Conservation (phyloP, 2,329 filamentous ascomycete species). For the Aaosphaeria arxii region DNA sequence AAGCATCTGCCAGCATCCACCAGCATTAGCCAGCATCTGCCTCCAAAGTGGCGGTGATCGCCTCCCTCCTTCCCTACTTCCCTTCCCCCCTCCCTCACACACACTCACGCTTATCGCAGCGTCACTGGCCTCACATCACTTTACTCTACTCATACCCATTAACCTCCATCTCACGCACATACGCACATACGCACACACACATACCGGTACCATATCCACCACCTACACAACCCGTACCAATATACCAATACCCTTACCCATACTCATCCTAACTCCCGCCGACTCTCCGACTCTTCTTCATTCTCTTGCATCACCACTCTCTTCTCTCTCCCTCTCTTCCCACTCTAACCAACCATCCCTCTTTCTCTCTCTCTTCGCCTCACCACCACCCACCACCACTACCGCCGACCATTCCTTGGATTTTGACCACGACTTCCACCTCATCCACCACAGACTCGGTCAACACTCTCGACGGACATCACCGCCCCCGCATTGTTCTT, state of each 20-base stretch:
- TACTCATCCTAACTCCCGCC: conserved; percentile 12
- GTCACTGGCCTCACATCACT: conserved; percentile 17
- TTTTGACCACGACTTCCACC: neutral
- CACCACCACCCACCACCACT: neutral
- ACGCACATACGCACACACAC: too few relatives aligned
- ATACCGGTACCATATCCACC: too few relatives aligned
- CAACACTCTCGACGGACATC: conserved; percentile 6
- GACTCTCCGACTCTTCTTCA: conserved; percentile 20
- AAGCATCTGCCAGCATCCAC: too few relatives aligned
- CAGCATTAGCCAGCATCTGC: too few relatives aligned
- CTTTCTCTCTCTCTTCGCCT: conserved; percentile 6
- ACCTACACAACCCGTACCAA: too few relatives aligned
- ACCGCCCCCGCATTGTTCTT: conserved; percentile 9
- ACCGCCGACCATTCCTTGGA: neutral
- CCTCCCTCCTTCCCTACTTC: neutral
- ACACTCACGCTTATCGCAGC: conserved; percentile 19
- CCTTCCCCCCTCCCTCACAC: neutral
- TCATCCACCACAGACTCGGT: neutral
- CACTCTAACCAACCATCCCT: neutral
- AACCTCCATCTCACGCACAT: too few relatives aligned
- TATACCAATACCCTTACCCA: neutral
- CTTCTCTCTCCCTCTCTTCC: conserved; percentile 8
- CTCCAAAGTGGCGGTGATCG: neutral
- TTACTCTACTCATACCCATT: neutral
- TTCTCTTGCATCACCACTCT: conserved; percentile 12